Evolutionary conservation across 75 land plant genomes (phyloP).

Genomic region (Larix kaempferi): DNA sequence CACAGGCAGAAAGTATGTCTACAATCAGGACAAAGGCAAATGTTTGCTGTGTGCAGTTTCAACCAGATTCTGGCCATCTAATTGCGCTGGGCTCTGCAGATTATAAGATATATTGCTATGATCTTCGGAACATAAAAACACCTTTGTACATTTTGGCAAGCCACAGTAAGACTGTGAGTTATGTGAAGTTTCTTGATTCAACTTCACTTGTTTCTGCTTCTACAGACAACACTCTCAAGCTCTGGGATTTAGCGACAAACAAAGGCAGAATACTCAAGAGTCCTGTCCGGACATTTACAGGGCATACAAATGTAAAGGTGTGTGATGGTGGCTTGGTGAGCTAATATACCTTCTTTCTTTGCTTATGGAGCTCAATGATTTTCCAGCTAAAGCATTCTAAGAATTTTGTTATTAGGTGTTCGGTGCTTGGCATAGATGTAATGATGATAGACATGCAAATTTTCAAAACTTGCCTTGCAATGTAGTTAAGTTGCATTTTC

Average conservation of each 20-base stretch:
- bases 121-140: conserved; percentile 56
- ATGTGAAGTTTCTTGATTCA: conserved; percentile 71
- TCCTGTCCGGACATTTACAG: conserved; percentile 60
- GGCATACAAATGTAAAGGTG: conserved; percentile 80
- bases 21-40: conserved; percentile 80
- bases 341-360: not conserved
- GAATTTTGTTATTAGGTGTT: not conserved
- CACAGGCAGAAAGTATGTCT: conserved; percentile 65
- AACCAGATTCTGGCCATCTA: conserved; percentile 51
- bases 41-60: conserved; percentile 83
- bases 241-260: conserved; percentile 69
- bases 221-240: conserved; percentile 74
- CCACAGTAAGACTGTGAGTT: conserved; percentile 79
- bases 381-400: not conserved
- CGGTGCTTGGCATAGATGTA: not conserved
- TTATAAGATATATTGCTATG: conserved; percentile 73
- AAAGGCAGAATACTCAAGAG: conserved; percentile 44
- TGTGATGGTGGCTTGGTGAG: not conserved
- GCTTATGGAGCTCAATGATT: not conserved
- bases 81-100: conserved; percentile 84
- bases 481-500: not conserved
- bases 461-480: not conserved
- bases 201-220: conserved; percentile 69
- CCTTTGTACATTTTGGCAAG: conserved; percentile 58
- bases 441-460: not conserved